These are phyloP conservation scores for Centella asiatica DNA, from an alignment of 129 eudicot genomes.

Conservation along the genomic window DNA sequence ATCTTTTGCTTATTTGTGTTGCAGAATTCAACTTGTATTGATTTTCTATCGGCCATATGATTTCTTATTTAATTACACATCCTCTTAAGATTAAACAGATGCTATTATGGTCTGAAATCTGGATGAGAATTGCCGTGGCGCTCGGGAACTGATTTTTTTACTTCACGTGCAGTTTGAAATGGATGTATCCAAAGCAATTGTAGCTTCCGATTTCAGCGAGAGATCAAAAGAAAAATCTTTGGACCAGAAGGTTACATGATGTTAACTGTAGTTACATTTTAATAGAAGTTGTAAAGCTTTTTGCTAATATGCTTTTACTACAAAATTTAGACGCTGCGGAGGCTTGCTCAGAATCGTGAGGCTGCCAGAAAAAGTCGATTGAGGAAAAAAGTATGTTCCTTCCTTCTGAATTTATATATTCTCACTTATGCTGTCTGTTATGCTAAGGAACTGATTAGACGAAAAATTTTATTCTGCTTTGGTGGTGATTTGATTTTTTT, in stretches of 20 bases:
- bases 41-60: neutral
- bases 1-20: neutral
- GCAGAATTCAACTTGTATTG: neutral
- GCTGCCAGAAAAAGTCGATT: slow-evolving; percentile 97
- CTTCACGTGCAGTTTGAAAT: slow-evolving; percentile 50
- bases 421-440: neutral
- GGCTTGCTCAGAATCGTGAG: slow-evolving; percentile 98
- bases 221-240: slow-evolving; percentile 62
- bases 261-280: neutral
- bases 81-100: neutral
- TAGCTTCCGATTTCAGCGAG: slow-evolving; percentile 77
- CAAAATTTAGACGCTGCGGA: slow-evolving; percentile 50
- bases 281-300: neutral
- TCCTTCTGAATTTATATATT: slow-evolving; percentile 8
- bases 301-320: slow-evolving; percentile 3
- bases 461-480: neutral
- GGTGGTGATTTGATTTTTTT: slow-evolving; percentile 3
- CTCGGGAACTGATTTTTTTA: slow-evolving; percentile 9
- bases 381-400: slow-evolving; percentile 67
- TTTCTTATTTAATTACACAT: neutral
- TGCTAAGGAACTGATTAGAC: neutral
- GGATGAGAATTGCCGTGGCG: neutral
- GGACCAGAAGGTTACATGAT: slow-evolving; percentile 76
- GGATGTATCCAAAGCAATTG: slow-evolving; percentile 45
- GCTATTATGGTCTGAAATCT: neutral